Conservation (phyloP, 441 rosid genomes). For the Breynia disticha region DNA sequence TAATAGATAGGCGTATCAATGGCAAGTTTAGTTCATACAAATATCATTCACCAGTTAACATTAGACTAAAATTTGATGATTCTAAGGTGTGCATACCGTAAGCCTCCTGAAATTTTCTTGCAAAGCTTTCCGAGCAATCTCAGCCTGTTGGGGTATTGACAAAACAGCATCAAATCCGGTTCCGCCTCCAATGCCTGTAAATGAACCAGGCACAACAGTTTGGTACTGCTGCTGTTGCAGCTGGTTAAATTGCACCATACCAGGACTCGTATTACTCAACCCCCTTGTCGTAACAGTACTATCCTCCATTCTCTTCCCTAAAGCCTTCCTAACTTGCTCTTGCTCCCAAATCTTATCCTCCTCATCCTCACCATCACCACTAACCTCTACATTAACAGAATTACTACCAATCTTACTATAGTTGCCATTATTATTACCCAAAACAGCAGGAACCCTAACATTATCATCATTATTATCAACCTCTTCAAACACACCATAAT, state of each 20-base stretch:
- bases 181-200: slow-evolving; percentile 48
- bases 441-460: slow-evolving; percentile 8
- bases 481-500: slow-evolving; percentile 54
- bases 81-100: slow-evolving; percentile 36
- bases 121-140: slow-evolving; percentile 65
- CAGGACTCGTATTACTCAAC: slow-evolving; percentile 20
- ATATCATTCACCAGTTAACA: too few species aligned
- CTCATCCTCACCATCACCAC: slow-evolving; percentile 53
- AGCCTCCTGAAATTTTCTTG: slow-evolving; percentile 42
- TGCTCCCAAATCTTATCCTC: slow-evolving; percentile 88
- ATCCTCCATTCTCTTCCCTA: slow-evolving; percentile 81
- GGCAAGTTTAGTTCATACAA: too few species aligned
- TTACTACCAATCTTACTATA: not conserved
- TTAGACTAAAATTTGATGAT: not conserved
- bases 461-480: slow-evolving; percentile 33
- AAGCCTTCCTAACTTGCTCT: slow-evolving; percentile 80
- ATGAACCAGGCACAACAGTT: slow-evolving; percentile 25
- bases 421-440: not conserved
- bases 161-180: slow-evolving; percentile 33
- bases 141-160: slow-evolving; percentile 67
- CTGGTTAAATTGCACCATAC: slow-evolving; percentile 16
- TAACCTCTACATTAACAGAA: slow-evolving; percentile 5
- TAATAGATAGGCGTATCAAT: too few species aligned
- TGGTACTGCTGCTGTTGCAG: slow-evolving; percentile 32
- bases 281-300: slow-evolving; percentile 26